Evolutionary conservation across 441 rosid genomes (phyloP), one percentile per base, ranked within the genome.

Genomic region (Gossypium laxum): DNA sequence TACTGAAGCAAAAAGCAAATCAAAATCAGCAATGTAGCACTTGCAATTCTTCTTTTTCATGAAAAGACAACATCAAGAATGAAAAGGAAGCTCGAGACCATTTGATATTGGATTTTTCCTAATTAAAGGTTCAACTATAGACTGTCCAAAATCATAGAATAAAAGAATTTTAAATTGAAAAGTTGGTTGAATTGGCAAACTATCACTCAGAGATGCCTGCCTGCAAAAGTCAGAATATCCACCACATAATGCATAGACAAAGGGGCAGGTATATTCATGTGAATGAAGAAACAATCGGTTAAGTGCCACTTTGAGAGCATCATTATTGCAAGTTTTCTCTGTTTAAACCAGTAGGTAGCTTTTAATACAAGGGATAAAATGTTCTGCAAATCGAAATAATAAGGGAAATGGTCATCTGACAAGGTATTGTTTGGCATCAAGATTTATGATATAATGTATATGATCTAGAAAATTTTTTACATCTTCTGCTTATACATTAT

Each of bases 1-100:
- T 83, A 79, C 96, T 93, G 86, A 60, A 77, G 52, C 2, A n/a
- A 45, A 11, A 14, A 72, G 55, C 54, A 76, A 78, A 24, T 17
- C 5, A 74, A 79, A 72, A 43, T 28, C 12, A 74, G 11, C 32
- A 69, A 70, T 28, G 72, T 48, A 68, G 43, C 21, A 5, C 12
- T 59, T 54, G 41, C 70, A n/a, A 32, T 43, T 15, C 10, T 59
- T 22, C 63, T 64, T 52, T 38, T 22, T 17, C 30, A 69, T 63
- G 41, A 63, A 28, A 34, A 43, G 62, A 69, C 4, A 61, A 58
- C 2, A 32, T 26, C 15, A 41, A 70, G 21, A 52, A 71, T 32
- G 70, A 51, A 54, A 51, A 28, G 45, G 45, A 52, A 74, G 48
- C 30, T 56, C 15, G 26, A 61, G 32, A 57, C 32, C 6, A 47